These are phyloP conservation scores for Beauveria sp. DNA, from an alignment of 2,329 filamentous ascomycete genomes.

Conservation along the genomic window DNA sequence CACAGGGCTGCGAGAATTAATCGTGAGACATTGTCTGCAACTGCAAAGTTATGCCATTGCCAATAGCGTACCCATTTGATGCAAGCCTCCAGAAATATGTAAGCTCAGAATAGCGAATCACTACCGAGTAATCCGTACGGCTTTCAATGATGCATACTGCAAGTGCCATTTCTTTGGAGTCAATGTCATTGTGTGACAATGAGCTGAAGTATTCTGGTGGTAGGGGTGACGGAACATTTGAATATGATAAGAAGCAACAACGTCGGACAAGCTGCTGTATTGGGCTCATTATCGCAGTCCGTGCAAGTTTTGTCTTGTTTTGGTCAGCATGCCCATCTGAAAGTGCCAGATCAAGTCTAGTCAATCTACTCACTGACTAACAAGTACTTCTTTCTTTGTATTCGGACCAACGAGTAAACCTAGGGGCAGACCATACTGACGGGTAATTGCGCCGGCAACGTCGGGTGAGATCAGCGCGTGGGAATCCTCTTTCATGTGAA, in stretches of 20 bases:
- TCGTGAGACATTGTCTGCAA: neutral
- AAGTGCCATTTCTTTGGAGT: neutral
- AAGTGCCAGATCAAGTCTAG: too few species aligned
- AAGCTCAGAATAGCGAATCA: neutral
- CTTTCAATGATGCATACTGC: neutral
- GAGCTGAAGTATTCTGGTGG: neutral
- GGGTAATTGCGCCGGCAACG: neutral
- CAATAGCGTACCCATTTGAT: neutral
- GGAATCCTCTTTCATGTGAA: neutral
- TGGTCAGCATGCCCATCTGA: too few species aligned
- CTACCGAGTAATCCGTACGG: too few species aligned
- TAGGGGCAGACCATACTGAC: too few species aligned
- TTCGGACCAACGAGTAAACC: too few species aligned
- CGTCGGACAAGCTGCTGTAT: neutral
- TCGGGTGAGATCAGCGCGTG: neutral
- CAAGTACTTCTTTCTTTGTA: neutral
- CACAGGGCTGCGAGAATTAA: neutral
- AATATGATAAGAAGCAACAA: too few species aligned
- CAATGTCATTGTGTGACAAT: too few species aligned
- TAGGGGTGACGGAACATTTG: neutral
- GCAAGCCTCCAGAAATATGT: neutral
- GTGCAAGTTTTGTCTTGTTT: too few species aligned
- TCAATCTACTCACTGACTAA: too few species aligned
- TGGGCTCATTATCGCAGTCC: neutral
- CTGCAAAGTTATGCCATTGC: neutral